phyloP scores from a whole-genome alignment of 2,329 filamentous ascomycete genomes.

The Epichloe uncinata region DNA sequence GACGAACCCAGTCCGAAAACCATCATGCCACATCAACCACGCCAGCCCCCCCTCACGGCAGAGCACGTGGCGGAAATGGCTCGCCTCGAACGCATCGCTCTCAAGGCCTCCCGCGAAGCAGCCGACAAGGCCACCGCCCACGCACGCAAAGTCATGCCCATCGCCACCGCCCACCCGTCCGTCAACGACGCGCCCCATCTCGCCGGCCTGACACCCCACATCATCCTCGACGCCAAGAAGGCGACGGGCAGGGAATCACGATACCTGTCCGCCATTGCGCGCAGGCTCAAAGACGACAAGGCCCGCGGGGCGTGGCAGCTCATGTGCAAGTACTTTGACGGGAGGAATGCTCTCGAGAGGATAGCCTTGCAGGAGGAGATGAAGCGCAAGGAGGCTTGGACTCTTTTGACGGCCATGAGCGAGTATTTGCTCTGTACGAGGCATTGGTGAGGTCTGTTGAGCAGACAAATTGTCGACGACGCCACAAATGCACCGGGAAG shows the following conservation, averaged over 20 bases:
- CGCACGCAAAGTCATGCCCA: constrained; percentile 35
- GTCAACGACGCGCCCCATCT: constrained; percentile 44
- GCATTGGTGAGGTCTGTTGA: constrained; percentile 43
- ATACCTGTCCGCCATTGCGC: constrained; percentile 49
- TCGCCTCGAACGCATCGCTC: constrained; percentile 45
- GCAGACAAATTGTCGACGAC: no score
- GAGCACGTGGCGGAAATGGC: constrained; percentile 47
- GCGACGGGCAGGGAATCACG: constrained; percentile 66
- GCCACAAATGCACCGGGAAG: no score
- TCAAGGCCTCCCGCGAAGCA: constrained; percentile 39
- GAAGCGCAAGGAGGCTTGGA: constrained; percentile 72
- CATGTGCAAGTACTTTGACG: constrained; percentile 80
- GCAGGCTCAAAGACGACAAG: constrained; percentile 40
- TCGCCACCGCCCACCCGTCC: constrained; percentile 40
- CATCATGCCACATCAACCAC: not conserved
- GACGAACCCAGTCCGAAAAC: constrained; percentile 3
- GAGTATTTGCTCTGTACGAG: constrained; percentile 54
- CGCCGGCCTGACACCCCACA: constrained; percentile 43
- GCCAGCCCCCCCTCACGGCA: constrained; percentile 25
- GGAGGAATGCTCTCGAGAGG: constrained; percentile 70
- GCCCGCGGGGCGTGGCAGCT: constrained; percentile 55
- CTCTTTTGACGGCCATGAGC: constrained; percentile 48
- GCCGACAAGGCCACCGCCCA: constrained; percentile 44
- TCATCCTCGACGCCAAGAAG: constrained; percentile 67
- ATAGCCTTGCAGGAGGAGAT: constrained; percentile 75